Base-by-base conservation (phyloP, 345 rosid genomes). In the Boechera stricta region DNA sequence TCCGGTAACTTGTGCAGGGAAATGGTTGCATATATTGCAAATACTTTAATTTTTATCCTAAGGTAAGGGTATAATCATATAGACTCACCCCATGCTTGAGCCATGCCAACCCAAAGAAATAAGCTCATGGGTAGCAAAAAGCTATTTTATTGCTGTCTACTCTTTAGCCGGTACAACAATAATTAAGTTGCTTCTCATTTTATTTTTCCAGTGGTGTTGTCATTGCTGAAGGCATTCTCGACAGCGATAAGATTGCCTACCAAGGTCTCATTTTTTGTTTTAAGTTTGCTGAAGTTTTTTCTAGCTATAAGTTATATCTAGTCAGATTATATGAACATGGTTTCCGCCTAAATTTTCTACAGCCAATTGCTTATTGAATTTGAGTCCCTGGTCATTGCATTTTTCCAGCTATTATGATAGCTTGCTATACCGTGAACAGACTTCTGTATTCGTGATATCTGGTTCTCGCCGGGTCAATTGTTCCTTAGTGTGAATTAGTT, bases 11-110 rank as follows among this genome's bases (percentile, higher is more conserved):
- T 73, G 21, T 67, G 71, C 91, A 94, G 98, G 98, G 97, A 89
- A 85, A 94, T 94, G 97, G 87, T 94, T 67, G 92, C 98, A 39
- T 94, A 94, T 71, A 94, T 94, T 82, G 98, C 98, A 65, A 94
- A 94, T 86, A 94, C 98, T 47, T 76, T 92, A 70, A 92, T 94
- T 65, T 94, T 94, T 82, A 94, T 90, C 80, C 85, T 92, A 74
- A 94, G 98, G 98, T 94, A 82, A 84, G 86, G 49, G 16, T 61
- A 18, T 18, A 12, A 44, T 36, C 31, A 55, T 64, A 64, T 64
- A 64, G 55, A 66, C 64, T 56, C 58, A 62, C 32, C 31, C 42
- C 39, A 51, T 53, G 15, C 60, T 28, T 56, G 61, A 13, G 42
- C 53, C 53, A 67, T 59, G 62, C 26, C 29, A 64, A 64, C 66